Base-by-base conservation (phyloP, 2,329 filamentous ascomycete species). In the Trematosphaeria pertusa region DNA sequence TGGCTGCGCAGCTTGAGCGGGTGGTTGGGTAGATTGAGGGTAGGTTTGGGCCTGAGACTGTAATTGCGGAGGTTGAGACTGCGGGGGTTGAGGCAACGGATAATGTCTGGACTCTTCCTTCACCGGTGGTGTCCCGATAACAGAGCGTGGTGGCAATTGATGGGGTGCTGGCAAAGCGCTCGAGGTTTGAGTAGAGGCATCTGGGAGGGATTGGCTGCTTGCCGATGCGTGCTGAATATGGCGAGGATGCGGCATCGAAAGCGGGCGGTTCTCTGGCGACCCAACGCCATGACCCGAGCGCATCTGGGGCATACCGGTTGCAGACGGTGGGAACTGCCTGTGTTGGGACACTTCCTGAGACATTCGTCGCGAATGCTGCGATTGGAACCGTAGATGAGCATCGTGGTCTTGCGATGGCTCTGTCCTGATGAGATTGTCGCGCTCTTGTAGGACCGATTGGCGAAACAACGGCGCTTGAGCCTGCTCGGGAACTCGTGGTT, bases 61-160 rank as follows among this genome's bases (percentile, higher is more conserved):
- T 33, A 57, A 41, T 24, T 57, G 56, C 37, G 58, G 54, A 38
- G 59, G 61, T 21, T 49, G 43, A 36, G 50, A 48, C 41, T 60
- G 59, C 6, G 55, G 50, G 15, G 50, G 43, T 22, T 51, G 47
- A 3, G 62, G 50, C 6, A 60, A 39, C 9, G 64, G 56, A 45
- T 61, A 60, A 26, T 62, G 59, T 5, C 67, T 62, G 4, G 59
- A 54, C 26, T 72, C 69, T 41, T 72, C 69, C 43, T 70, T 71
- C 5, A 68, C 60, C 18, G 67, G 65, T 1, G 69, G 68, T 12
- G 68, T 68, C 22, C 48, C 52, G 12, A 67, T 55, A 4, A 55
- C 40, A 11, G 60, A 52, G 8, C 62, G 61, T n/a, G 62, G 47
- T 2, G 59, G 55, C 35, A 60, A 22, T 12, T 64, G 64, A 38